Evolutionary conservation across 768 basidiomycete species (phyloP).

Genomic region (Trametopsis cervina): DNA sequence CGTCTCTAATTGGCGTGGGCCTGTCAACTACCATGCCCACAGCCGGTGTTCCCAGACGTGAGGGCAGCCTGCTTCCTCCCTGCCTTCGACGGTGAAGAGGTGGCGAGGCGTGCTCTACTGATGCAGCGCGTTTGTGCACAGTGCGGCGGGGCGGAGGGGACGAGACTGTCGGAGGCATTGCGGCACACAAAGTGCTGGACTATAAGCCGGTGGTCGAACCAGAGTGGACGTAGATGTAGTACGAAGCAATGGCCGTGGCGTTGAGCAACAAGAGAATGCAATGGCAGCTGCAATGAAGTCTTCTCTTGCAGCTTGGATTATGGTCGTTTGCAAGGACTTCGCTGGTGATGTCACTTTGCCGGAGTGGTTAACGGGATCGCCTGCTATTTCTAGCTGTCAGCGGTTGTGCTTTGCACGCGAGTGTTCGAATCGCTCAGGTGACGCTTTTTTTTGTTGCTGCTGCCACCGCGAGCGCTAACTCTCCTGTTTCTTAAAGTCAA

Average conservation of each 20-base stretch:
- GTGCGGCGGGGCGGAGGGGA: conserved; percentile 54
- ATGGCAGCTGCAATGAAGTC: not conserved
- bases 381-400: conserved; percentile 33
- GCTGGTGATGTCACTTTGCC: conserved; percentile 66
- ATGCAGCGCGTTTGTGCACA: conserved; percentile 5
- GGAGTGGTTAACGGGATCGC: conserved; percentile 79
- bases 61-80: conserved; percentile 27
- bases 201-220: not conserved
- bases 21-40: conserved; percentile 19
- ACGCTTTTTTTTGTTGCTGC: conserved; percentile 30
- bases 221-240: not conserved
- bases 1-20: conserved; percentile 25
- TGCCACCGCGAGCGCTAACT: not conserved
- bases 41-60: conserved; percentile 40
- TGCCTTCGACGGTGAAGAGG: conserved; percentile 17
- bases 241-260: not conserved
- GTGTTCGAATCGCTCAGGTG: conserved; percentile 57
- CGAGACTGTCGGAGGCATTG: conserved; percentile 56
- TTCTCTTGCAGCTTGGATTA: too few species aligned
- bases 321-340: not conserved
- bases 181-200: not conserved
- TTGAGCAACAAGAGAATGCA: not conserved
- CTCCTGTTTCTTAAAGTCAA: too few species aligned
- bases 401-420: conserved; percentile 55
- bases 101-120: conserved; percentile 25